Evolutionary conservation across 208 protist genomes (phyloP), one percentile per base, ranked within the genome.

Genomic region (Angomonas ambiguus): DNA sequence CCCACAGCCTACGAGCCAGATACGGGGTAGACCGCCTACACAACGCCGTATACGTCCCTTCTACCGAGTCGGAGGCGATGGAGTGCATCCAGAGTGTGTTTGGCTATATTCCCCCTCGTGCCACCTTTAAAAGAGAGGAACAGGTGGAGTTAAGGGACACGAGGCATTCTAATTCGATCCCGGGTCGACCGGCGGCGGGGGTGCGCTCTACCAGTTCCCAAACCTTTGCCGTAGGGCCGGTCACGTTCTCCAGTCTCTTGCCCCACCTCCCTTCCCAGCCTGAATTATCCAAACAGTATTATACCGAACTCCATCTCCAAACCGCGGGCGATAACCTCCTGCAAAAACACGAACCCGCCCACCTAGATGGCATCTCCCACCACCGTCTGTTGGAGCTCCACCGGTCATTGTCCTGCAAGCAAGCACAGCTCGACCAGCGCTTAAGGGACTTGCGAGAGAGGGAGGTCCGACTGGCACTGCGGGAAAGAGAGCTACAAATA

Each of bases 21-120:
- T 78, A 84, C 60, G 88, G 88, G 13, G 42, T 18, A 1, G 80
- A 88, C 67, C 51, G 83, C 13, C 62, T 87, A 10, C 76, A 62
- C 42, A 94, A 91, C 59, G 85, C 76, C 24, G 80, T 94, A 22
- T 79, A 88, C 72, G 82, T 85, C 11, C 69, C 84, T 1, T 51
- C 68, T 10, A 91, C 62, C 27, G 35, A 77, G 20, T 57, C 72
- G n/a, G 85, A 91, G 51, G 88, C 82, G 1, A 63, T 65, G 34
- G 45, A 70, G 4, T 83, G 73, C 35, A 75, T 87, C 38, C 55
- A 64, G 10, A 57, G 62, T 33, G 74, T 88, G 11, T 94, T 94
- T 80, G 82, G 86, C 6, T 80, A 84, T 42, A 38, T 59, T 63
- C 27, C 67, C 20, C 33, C 62, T 13, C 13, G 33, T 5, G 25